phyloP scores from a whole-genome alignment of 805 yeast genomes.

The Barnettozyma salicaria region DNA sequence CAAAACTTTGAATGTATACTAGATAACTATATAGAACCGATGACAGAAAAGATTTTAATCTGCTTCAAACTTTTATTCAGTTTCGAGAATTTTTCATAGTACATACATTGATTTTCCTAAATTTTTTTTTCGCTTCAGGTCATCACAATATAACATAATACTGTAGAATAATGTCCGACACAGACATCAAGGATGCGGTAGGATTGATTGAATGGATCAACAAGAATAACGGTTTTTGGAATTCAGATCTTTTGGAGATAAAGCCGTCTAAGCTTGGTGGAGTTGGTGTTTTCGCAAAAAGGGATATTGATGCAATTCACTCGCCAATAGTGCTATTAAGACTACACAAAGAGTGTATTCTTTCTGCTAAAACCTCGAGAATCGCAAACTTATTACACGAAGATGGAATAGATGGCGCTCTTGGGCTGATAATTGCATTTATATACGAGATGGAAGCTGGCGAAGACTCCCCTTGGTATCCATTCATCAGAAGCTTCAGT shows the following conservation, averaged over 20 bases:
- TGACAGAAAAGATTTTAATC: too few relatives aligned
- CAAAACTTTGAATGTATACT: constrained; percentile 9
- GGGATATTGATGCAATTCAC: constrained; percentile 30
- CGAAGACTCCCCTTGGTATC: constrained; percentile 73
- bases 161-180: constrained; percentile 32
- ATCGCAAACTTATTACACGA: constrained; percentile 66
- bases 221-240: constrained; percentile 48
- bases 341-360: constrained; percentile 53
- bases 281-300: constrained; percentile 61
- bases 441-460: constrained; percentile 62
- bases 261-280: constrained; percentile 54
- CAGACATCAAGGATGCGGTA: constrained; percentile 21
- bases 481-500: constrained; percentile 50
- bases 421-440: constrained; percentile 60
- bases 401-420: constrained; percentile 53
- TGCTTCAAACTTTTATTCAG: too few relatives aligned
- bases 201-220: constrained; percentile 43
- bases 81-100: too few relatives aligned
- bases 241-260: constrained; percentile 39
- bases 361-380: constrained; percentile 52
- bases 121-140: too few relatives aligned
- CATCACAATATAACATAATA: too few relatives aligned
- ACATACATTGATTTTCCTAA: too few relatives aligned
- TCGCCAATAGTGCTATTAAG: constrained; percentile 37
- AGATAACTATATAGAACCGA: too few relatives aligned